Evolutionary conservation across 495 filamentous ascomycete species (phyloP), one percentile per base, ranked within the genome.

Genomic region (Hypoxylon crocopeplum): DNA sequence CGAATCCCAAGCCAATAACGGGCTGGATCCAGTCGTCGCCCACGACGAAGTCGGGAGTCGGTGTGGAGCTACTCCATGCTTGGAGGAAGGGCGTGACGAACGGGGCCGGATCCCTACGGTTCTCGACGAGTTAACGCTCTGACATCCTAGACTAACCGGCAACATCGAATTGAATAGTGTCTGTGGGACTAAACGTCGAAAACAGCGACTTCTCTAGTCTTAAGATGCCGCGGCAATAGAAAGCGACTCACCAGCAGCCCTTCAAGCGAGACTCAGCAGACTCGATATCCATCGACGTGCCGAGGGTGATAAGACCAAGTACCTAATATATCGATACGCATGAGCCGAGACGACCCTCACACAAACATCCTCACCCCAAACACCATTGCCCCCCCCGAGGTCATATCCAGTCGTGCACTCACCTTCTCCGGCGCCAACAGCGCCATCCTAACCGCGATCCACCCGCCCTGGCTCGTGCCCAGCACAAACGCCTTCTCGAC

Each of bases 401-500:
- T n/a, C n/a, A n/a, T n/a, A n/a, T n/a, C n/a, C 32, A 34, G 3
- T 34, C 32, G 17, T n/a, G n/a, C n/a, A 54, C 50, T 42, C 45
- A 64, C 61, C 75, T 68, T 83, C n/a, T 86, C 80, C 0, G 85
- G 85, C 5, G 77, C 76, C 36, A 87, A 54, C 24, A 88, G 45
- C 0, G 82, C 84, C 84, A 88, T 88, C 32, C 80, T 66, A 4
- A 76, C 72, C 0, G 78, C 79, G 8, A 88, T 79, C 82, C 82
- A 88, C 0, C 83, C 84, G 1, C 86, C 86, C 62, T 88, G 85
- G 55, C 80, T 84, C 0, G 83, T 86, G 3, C 86, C 85, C 6
- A 87, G 62, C 0, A 76, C 76, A 53, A 84, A 87, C 7, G 79
- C 82, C 63, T 81, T 80, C 16, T 78, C 57, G 42, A 88, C 75